Percentiles rank a stretch among this genome's conserved stretches.
Evolutionary conservation across 768 basidiomycete species (phyloP).

Genomic region (Leccinum incarnatum): DNA sequence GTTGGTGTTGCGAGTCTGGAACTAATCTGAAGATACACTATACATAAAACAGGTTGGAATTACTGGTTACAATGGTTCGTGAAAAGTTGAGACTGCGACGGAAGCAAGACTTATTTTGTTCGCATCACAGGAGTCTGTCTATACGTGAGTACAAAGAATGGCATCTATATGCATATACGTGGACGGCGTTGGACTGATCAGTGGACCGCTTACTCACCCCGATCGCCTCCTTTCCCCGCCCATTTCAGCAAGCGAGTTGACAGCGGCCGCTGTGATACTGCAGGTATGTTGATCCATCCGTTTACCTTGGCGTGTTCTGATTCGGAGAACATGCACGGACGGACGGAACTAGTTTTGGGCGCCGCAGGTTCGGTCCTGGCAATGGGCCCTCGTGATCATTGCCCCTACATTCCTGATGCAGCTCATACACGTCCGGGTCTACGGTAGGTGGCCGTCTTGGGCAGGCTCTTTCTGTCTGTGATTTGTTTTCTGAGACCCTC

Average conservation of each 20-base stretch:
- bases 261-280: slow-evolving; percentile 53
- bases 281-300: slow-evolving; percentile 30
- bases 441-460: slow-evolving; percentile 35
- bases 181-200: not conserved
- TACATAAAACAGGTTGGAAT: slow-evolving; percentile 44
- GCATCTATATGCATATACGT: not conserved
- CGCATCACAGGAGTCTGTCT: slow-evolving; percentile 35
- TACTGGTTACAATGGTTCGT: slow-evolving; percentile 53
- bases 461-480: not conserved
- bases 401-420: slow-evolving; percentile 50
- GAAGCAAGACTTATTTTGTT: not conserved
- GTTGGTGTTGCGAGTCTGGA: not conserved
- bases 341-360: slow-evolving; percentile 40
- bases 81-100: not conserved
- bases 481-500: not conserved
- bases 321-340: not conserved
- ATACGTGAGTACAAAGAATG: slow-evolving; percentile 32
- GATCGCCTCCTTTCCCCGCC: not conserved
- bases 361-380: slow-evolving; percentile 47
- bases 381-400: slow-evolving; percentile 56
- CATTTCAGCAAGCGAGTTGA: slow-evolving; percentile 52
- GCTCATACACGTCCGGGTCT: slow-evolving; percentile 55
- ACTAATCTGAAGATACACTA: not conserved
- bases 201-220: not conserved
- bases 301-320: not conserved